Percentiles rank a stretch among this genome's conserved stretches.
Evolutionary conservation across 345 rosid species (phyloP).

Genomic region (Camelina neglecta): DNA sequence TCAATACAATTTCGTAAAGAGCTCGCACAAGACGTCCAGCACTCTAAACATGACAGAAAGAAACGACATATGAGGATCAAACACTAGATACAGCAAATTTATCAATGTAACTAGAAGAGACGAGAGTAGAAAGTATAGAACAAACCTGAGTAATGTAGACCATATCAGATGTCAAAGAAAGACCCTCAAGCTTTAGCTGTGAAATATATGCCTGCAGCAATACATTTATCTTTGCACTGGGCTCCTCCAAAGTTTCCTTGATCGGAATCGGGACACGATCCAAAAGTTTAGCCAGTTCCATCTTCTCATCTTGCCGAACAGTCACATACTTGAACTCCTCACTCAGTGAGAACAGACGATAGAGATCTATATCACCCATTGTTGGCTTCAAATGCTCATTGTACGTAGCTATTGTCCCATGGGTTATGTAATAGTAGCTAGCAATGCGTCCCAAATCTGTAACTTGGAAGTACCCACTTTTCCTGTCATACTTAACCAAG

Average conservation of each 20-base stretch:
- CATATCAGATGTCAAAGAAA: constrained; percentile 93
- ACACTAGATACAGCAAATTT: constrained; percentile 13
- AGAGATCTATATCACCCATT: constrained; percentile 96
- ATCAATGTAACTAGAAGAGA: constrained; percentile 14
- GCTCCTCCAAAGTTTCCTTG: constrained; percentile 95
- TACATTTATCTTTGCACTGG: constrained; percentile 95
- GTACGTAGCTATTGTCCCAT: constrained; percentile 91
- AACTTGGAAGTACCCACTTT: constrained; percentile 96
- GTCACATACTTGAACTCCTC: constrained; percentile 96
- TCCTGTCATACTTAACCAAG: constrained; percentile 86
- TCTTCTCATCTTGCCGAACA: constrained; percentile 97
- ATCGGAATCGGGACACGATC: constrained; percentile 94
- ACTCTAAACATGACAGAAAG: constrained; percentile 52
- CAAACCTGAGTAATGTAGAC: constrained; percentile 88
- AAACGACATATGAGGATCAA: constrained; percentile 33
- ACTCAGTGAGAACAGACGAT: constrained; percentile 81
- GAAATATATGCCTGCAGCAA: constrained; percentile 95
- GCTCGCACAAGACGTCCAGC: constrained; percentile 96
- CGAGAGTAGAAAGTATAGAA: constrained; percentile 24
- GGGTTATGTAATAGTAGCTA: constrained; percentile 88
- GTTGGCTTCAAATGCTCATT: constrained; percentile 96
- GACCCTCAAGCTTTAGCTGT: constrained; percentile 96
- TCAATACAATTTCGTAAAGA: constrained; percentile 89
- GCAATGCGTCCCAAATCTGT: constrained; percentile 99
- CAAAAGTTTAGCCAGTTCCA: constrained; percentile 95